A percentile compares a stretch with the other conserved stretches of the same genome.
These are phyloP conservation scores for Globisporangium uncinulatum DNA, from an alignment of 352 stramenopile genomes.

Conservation along the genomic window DNA sequence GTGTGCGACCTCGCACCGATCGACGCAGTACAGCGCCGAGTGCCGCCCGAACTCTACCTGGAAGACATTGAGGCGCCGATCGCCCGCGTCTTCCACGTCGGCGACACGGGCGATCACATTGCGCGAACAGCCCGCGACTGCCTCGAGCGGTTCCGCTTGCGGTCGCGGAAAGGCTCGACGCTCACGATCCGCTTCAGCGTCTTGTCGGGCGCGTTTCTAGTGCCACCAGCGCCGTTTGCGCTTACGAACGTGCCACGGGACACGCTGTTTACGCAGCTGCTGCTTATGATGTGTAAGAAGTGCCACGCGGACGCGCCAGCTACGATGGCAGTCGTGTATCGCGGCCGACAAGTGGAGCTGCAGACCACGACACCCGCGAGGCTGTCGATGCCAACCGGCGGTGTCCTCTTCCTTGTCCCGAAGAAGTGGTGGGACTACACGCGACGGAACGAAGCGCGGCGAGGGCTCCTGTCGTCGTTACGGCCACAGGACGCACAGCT, in stretches of 20 bases:
- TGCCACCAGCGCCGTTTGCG: constrained; percentile 12
- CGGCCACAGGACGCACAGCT: constrained; percentile 41
- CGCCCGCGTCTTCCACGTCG: constrained; percentile 10
- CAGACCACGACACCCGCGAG: constrained; percentile 20
- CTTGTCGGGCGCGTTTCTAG: constrained; percentile 15
- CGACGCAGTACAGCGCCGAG: constrained; percentile 21
- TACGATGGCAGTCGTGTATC: constrained; percentile 36
- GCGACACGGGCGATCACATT: constrained; percentile 11
- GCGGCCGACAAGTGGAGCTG: constrained; percentile 36
- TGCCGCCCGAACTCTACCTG: constrained; percentile 14
- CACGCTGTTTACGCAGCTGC: constrained; percentile 23
- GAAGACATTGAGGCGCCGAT: constrained; percentile 14
- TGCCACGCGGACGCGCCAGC: constrained; percentile 21
- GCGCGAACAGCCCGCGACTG: constrained; percentile 12
- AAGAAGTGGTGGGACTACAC: constrained; percentile 52
- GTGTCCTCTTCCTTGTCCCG: constrained; percentile 40
- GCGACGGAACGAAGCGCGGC: constrained; percentile 41
- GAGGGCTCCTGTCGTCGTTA: constrained; percentile 40
- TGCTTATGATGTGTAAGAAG: constrained; percentile 36
- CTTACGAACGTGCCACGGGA: constrained; percentile 30
- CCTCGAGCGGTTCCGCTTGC: constrained; percentile 25
- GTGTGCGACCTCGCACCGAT: constrained; percentile 39
- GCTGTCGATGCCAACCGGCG: constrained; percentile 34
- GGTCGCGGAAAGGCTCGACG: constrained; percentile 30
- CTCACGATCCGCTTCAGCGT: constrained; percentile 38